Evolutionary conservation across 108 stramenopile genomes (phyloP), one percentile per base, ranked within the genome.

Genomic region (Cyclostephanos tholiformis): DNA sequence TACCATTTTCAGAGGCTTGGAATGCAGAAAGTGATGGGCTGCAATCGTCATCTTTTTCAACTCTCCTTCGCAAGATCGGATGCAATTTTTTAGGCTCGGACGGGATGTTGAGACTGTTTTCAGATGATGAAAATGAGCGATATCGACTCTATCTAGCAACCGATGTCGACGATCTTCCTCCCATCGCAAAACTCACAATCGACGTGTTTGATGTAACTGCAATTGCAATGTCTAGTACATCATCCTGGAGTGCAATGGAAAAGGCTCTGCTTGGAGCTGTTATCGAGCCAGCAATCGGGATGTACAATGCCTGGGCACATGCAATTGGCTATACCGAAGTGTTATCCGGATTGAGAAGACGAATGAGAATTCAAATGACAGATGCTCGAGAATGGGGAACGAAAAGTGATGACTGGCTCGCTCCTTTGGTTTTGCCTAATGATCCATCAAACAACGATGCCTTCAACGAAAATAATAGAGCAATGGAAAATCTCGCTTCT

Each of bases 291-390:
- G 82, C 89, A 13, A 83, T 90, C n/a, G 86, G 82, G 52, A 66
- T 88, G 64, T 69, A 91, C 29, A 95, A 92, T 79, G 81, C 88
- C 8, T 92, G 89, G 66, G 86, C 88, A 2, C 68, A 65, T 27
- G 44, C 88, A 13, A 84, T 89, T 11, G 90, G 89, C 2, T 95
- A 87, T 78, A 85, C 89, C 20, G 94, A 95, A 74, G 90, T 95
- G 1, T 73, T 89, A 26, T 85, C 85, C 5, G 94, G 94, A 14
- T 75, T 90, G 23, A 76, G 80, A 64, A 73, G 76, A 58, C 65
- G 94, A 66, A 65, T 88, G 58, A 68, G 58, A 10, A 67, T 75
- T 68, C 76, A 87, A 56, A 56, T 90, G 16, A 9, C 49, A 49
- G 57, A 30, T 41, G 20, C 27, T 35, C 38, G 48, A 2, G 41